A percentile compares a stretch with the other conserved stretches of the same genome.
phyloP scores from a whole-genome alignment of 1,284 basidiomycete species.

The Puccinia triticina region DNA sequence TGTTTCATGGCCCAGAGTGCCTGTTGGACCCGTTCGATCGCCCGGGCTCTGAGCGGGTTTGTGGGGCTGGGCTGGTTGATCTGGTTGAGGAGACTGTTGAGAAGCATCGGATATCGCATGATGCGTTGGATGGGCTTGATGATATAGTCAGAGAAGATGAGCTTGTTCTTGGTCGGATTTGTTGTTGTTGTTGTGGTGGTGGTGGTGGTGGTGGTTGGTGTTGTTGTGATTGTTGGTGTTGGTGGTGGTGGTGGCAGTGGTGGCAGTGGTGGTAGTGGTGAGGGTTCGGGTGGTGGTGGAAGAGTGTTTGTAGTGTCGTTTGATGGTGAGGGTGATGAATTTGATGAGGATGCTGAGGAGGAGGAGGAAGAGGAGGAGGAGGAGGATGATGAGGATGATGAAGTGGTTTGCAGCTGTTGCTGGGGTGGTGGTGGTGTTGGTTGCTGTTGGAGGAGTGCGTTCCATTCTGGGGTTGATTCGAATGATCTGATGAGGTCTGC shows the following conservation, averaged over 20 bases:
- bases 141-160: constrained; percentile 57
- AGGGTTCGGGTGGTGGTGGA: constrained; percentile 6
- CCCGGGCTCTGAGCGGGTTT: constrained; percentile 6
- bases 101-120: constrained; percentile 58
- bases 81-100: constrained; percentile 56
- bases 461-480: constrained; percentile 70
- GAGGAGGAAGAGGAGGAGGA: not conserved
- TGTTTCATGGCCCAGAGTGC: constrained; percentile 66
- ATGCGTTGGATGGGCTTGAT: constrained; percentile 59
- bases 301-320: not conserved
- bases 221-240: not conserved
- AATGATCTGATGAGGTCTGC: constrained; percentile 71
- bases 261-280: not conserved
- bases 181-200: not conserved
- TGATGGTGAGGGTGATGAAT: constrained; percentile 38
- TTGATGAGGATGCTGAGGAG: constrained; percentile 14
- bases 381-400: constrained; percentile 42
- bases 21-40: constrained; percentile 55
- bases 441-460: constrained; percentile 69
- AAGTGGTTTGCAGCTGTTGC: constrained; percentile 33
- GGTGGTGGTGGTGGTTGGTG: not conserved
- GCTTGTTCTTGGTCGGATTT: constrained; percentile 22
- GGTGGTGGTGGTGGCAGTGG: not conserved
- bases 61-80: not conserved
- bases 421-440: constrained; percentile 48